Percentiles rank a stretch among this genome's conserved stretches.
Conservation (phyloP, 2,329 filamentous ascomycete species). For the Sphaceloma murrayae region DNA sequence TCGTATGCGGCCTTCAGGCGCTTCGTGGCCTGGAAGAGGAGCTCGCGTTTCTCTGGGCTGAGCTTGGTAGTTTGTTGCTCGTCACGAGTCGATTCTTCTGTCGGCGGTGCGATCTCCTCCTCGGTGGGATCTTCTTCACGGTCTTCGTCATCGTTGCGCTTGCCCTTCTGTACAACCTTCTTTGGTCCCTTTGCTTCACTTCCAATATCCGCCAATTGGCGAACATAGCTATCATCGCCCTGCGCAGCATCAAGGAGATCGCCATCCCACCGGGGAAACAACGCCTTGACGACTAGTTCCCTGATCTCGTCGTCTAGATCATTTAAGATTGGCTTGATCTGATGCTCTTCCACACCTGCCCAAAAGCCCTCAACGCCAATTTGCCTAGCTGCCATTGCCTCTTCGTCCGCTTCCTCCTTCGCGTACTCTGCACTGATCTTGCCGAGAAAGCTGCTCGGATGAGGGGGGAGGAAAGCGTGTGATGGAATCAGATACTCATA, state of each 20-base stretch:
- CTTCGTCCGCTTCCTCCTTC: slow-evolving; percentile 60
- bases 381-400: slow-evolving; percentile 59
- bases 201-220: slow-evolving; percentile 10
- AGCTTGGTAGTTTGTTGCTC: slow-evolving; percentile 4
- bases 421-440: slow-evolving; percentile 72
- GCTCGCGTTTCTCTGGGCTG: slow-evolving; percentile 18
- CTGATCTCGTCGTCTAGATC: slow-evolving; percentile 54
- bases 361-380: slow-evolving; percentile 74
- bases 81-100: slow-evolving; percentile 11
- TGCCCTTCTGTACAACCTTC: slow-evolving; percentile 8
- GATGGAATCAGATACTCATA: slow-evolving; percentile 97
- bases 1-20: slow-evolving; percentile 71
- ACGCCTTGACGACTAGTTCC: slow-evolving; percentile 51
- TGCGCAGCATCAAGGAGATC: slow-evolving; percentile 25
- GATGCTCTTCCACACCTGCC: slow-evolving; percentile 68
- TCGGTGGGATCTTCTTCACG: slow-evolving; percentile 22
- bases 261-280: slow-evolving; percentile 28
- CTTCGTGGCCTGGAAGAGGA: slow-evolving; percentile 37
- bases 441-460: slow-evolving; percentile 77
- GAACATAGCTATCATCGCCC: slow-evolving; percentile 23
- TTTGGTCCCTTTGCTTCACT: slow-evolving; percentile 7
- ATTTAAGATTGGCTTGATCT: slow-evolving; percentile 60
- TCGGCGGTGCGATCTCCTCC: slow-evolving; percentile 16
- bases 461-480: slow-evolving; percentile 83
- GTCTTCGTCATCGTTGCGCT: slow-evolving; percentile 6